Evolutionary conservation across 129 eudicot genomes (phyloP).

Genomic region (Smallanthus sonchifolius): DNA sequence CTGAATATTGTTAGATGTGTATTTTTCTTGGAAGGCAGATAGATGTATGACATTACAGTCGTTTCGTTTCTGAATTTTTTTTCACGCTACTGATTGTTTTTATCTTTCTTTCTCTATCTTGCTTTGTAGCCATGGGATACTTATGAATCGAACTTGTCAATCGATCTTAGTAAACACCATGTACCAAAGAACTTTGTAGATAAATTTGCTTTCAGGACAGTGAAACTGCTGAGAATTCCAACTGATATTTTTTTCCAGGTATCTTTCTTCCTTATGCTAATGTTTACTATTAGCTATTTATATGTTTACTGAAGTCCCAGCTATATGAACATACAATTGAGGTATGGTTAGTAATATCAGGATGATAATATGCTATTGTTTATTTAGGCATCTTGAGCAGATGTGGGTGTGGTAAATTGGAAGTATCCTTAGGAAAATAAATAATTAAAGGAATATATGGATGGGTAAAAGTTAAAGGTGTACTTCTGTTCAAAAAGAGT

Average conservation of each 20-base stretch:
- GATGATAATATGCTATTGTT: background rate
- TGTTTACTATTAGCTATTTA: background rate
- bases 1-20: background rate
- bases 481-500: background rate
- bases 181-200: conserved; percentile 76
- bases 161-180: conserved; percentile 89
- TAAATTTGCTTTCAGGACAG: conserved; percentile 82
- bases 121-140: conserved; percentile 90
- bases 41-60: background rate
- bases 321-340: background rate
- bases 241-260: conserved; percentile 86
- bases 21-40: background rate
- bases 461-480: background rate
- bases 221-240: conserved; percentile 79
- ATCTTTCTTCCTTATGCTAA: conserved; percentile 15
- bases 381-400: background rate
- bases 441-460: background rate
- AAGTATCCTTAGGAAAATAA: background rate
- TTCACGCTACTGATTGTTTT: background rate
- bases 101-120: background rate
- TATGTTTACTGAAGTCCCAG: conserved; percentile 3
- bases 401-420: background rate
- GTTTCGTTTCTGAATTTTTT: conserved; percentile 1
- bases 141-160: conserved; percentile 67
- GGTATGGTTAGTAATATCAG: background rate